Percentiles rank a stretch among this genome's conserved stretches.
phyloP scores from a whole-genome alignment of 345 rosid genomes.

The Kandelia obovata region DNA sequence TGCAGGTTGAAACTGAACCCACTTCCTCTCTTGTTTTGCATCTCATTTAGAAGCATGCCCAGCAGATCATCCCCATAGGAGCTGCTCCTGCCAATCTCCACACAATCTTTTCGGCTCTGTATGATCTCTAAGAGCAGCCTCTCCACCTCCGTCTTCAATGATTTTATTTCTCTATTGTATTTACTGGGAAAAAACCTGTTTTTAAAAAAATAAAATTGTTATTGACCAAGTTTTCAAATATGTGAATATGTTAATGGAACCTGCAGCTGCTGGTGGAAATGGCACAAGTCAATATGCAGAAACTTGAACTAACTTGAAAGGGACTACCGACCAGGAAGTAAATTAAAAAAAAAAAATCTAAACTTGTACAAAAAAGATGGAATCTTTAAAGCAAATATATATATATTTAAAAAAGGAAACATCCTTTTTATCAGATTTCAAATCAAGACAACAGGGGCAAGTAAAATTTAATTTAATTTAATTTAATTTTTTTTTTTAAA shows the following conservation, averaged over 20 bases:
- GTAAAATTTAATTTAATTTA: too few relatives aligned
- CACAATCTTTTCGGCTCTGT: conserved; percentile 64
- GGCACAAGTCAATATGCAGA: neutral
- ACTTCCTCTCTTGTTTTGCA: conserved; percentile 47
- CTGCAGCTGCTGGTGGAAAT: neutral
- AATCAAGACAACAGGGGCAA: too few relatives aligned
- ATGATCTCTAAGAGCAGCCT: conserved; percentile 78
- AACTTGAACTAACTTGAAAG: conserved; percentile 11
- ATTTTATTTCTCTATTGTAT: conserved; percentile 82
- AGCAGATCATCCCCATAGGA: conserved; percentile 78
- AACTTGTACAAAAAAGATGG: neutral
- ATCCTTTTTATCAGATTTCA: neutral
- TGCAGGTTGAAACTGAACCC: conserved; percentile 55
- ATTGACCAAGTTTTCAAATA: too few relatives aligned
- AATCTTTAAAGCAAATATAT: too few relatives aligned
- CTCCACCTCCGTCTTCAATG: conserved; percentile 81
- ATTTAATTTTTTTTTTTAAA: too few relatives aligned
- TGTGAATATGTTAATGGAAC: neutral
- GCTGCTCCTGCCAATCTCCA: conserved; percentile 75
- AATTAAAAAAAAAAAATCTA: neutral
- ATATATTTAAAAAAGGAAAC: neutral
- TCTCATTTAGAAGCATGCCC: conserved; percentile 72
- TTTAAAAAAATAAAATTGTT: neutral
- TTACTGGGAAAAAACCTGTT: conserved; percentile 81
- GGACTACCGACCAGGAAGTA: neutral